These are phyloP conservation scores for Sphaerosporella brunnea DNA, from an alignment of 495 filamentous ascomycete species.

Conservation along the genomic window DNA sequence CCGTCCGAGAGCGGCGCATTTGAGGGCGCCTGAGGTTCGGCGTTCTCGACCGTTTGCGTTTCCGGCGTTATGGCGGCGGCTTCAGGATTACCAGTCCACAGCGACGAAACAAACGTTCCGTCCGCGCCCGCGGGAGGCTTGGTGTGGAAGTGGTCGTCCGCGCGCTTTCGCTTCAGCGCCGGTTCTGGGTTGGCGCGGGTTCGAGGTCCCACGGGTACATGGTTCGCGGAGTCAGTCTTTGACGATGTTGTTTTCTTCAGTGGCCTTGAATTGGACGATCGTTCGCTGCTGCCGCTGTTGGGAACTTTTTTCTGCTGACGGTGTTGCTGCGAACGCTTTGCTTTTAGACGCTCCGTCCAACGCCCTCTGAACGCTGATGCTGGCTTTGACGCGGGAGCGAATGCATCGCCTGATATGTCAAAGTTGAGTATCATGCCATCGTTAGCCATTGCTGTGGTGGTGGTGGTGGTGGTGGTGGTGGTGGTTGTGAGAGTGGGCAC, in stretches of 20 bases:
- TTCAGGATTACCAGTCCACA: constrained; percentile 75
- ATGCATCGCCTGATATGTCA: constrained; percentile 45
- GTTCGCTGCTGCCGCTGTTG: neutral
- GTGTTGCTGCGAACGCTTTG: constrained; percentile 53
- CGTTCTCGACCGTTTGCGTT: neutral
- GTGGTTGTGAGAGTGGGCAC: too few relatives aligned
- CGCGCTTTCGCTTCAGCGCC: constrained; percentile 12
- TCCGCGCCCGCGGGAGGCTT: constrained; percentile 15
- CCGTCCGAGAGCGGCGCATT: constrained; percentile 63
- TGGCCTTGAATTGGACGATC: constrained; percentile 14
- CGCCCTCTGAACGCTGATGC: constrained; percentile 60
- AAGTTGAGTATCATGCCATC: constrained; percentile 94
- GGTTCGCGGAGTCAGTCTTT: too few relatives aligned
- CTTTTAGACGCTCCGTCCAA: constrained; percentile 74
- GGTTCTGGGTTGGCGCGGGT: too few relatives aligned
- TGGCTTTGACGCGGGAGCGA: constrained; percentile 33
- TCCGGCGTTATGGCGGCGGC: neutral
- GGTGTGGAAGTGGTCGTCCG: neutral
- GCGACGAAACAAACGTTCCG: constrained; percentile 59
- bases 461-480: neutral
- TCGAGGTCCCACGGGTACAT: too few relatives aligned
- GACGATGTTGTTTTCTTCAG: constrained; percentile 10
- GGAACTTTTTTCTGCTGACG: constrained; percentile 29
- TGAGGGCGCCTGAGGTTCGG: constrained; percentile 48
- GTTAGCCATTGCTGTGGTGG: constrained; percentile 52